phyloP scores from a whole-genome alignment of 768 basidiomycete genomes.

The Suillus luteus region DNA sequence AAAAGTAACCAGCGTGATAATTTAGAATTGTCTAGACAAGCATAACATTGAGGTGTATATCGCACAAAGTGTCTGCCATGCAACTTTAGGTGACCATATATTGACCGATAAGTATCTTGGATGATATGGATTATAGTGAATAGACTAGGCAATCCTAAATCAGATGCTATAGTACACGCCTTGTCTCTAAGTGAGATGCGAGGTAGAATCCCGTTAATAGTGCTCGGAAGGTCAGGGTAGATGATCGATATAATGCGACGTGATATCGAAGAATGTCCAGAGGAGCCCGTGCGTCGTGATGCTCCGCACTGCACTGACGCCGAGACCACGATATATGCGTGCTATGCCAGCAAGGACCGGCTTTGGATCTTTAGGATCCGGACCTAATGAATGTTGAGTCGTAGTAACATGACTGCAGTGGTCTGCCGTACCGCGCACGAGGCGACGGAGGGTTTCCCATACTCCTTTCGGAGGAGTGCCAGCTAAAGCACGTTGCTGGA shows the following conservation, averaged over 20 bases:
- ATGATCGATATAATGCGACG: conserved; percentile 70
- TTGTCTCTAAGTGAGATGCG: conserved; percentile 21
- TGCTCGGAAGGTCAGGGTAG: conserved; percentile 38
- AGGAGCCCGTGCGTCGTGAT: conserved; percentile 92
- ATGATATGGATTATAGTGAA: conserved; percentile 12
- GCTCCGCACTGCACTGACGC: conserved; percentile 89
- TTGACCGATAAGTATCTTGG: conserved; percentile 1
- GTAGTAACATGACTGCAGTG: not conserved
- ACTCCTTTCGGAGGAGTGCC: conserved; percentile 73
- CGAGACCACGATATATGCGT: conserved; percentile 90
- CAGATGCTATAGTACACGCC: conserved; percentile 29
- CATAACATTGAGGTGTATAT: not conserved
- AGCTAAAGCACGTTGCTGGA: conserved; percentile 90
- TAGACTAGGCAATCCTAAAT: conserved; percentile 12
- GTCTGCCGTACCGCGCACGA: conserved; percentile 68
- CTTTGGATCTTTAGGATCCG: conserved; percentile 78
- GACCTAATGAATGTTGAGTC: conserved; percentile 47
- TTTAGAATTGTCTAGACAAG: not conserved
- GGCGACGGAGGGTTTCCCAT: conserved; percentile 71
- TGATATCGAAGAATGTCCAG: conserved; percentile 92
- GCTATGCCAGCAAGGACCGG: conserved; percentile 74
- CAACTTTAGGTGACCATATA: not conserved
- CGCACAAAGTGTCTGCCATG: not conserved
- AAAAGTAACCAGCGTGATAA: not conserved
- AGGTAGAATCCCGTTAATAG: conserved; percentile 2